Conservation (phyloP, 345 rosid genomes). For the Aquilaria sinensis region DNA sequence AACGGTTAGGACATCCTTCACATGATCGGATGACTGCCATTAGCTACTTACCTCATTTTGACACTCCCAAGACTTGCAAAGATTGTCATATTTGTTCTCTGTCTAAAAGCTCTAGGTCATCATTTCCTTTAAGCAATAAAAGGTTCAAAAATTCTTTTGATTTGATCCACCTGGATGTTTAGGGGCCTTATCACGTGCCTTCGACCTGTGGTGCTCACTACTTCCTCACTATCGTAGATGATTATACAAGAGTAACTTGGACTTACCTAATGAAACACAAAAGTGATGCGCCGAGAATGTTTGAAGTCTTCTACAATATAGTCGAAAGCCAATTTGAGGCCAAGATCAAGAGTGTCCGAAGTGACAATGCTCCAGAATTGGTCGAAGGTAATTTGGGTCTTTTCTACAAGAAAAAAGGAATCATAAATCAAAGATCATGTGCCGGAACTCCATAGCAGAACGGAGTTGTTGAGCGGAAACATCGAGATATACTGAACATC, state of each 20-base stretch:
- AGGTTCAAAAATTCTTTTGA: not conserved
- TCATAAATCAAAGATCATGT: too few species aligned
- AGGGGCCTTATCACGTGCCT: not conserved
- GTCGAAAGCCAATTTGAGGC: not conserved
- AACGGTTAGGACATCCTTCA: not conserved
- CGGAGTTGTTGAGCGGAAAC: too few species aligned
- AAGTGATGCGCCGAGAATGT: not conserved
- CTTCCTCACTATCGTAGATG: not conserved
- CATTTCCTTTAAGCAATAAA: not conserved
- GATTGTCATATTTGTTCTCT: not conserved
- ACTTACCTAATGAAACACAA: not conserved
- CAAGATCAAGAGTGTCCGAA: not conserved
- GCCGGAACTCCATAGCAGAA: too few species aligned
- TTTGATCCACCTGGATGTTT: not conserved
- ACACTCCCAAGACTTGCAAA: not conserved
- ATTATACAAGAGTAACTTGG: not conserved
- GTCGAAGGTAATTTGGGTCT: not conserved
- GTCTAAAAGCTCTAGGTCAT: not conserved
- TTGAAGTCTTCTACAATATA: not conserved
- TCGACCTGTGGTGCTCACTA: not conserved
- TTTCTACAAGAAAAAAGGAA: too few species aligned
- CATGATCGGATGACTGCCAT: not conserved
- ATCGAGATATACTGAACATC: too few species aligned
- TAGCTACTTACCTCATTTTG: not conserved
- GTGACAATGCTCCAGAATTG: not conserved